Conservation (phyloP, 2,329 filamentous ascomycete species). For the Raffaelea ambrosiae region DNA sequence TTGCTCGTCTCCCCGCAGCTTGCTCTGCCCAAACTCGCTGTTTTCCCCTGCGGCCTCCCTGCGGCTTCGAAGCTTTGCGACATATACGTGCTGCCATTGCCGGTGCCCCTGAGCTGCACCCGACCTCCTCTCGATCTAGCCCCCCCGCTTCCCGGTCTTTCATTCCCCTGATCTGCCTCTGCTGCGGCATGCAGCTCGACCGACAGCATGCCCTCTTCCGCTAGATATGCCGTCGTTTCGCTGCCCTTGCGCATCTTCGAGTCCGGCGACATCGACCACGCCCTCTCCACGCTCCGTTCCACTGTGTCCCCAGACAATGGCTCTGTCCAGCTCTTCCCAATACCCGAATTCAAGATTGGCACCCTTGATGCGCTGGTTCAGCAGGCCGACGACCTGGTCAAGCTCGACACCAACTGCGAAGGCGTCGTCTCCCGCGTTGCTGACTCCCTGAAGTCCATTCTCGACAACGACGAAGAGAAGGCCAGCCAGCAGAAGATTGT, state of each 20-base stretch:
- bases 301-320: conserved; percentile 69
- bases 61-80: no score
- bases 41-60: no score
- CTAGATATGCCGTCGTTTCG: conserved; percentile 80
- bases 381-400: conserved; percentile 89
- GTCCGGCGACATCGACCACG: conserved; percentile 71
- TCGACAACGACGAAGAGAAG: conserved; percentile 78
- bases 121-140: not conserved
- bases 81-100: not conserved
- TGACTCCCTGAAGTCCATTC: conserved; percentile 72
- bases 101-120: not conserved
- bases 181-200: conserved; percentile 13
- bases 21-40: no score
- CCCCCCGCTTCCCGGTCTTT: not conserved
- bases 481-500: conserved; percentile 82
- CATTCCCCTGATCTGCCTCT: not conserved
- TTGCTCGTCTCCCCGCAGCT: not conserved
- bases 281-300: conserved; percentile 64
- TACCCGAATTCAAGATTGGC: conserved; percentile 96
- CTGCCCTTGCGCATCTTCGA: conserved; percentile 82
- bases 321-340: conserved; percentile 65
- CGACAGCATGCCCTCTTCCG: conserved; percentile 30
- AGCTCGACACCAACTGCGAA: conserved; percentile 74
- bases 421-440: conserved; percentile 79
- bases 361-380: conserved; percentile 91